Evolutionary conservation across 2,329 filamentous ascomycete species (phyloP).

Genomic region (Daldinia sp.): DNA sequence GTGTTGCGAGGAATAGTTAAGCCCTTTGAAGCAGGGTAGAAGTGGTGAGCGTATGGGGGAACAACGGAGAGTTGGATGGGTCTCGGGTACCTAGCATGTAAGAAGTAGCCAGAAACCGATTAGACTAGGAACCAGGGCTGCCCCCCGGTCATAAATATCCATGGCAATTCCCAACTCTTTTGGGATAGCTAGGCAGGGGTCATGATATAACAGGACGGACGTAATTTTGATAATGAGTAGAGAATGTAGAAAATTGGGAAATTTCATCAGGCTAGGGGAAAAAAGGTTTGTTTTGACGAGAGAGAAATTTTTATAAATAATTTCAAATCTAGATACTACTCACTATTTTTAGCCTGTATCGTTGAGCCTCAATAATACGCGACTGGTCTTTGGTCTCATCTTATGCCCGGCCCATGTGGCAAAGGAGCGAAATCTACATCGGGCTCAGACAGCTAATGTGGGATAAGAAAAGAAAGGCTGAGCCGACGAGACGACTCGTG

Average conservation of each 20-base stretch:
- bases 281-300: constrained; percentile 21
- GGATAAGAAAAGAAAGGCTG: constrained; percentile 24
- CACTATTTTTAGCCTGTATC: constrained; percentile 30
- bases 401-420: constrained; percentile 36
- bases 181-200: constrained; percentile 44
- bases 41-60: constrained; percentile 47
- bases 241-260: constrained; percentile 38
- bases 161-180: constrained; percentile 43
- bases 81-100: constrained; percentile 39
- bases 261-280: constrained; percentile 27
- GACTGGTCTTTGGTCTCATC: constrained; percentile 51
- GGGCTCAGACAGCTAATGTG: constrained; percentile 18
- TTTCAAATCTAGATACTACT: constrained; percentile 24
- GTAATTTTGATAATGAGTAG: constrained; percentile 45
- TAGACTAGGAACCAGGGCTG: constrained; percentile 43
- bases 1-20: constrained; percentile 46
- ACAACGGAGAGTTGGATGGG: constrained; percentile 41
- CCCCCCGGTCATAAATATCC: constrained; percentile 44
- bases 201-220: constrained; percentile 44
- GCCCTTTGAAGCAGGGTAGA: constrained; percentile 47
- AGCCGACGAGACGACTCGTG: constrained; percentile 19
- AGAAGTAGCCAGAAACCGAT: constrained; percentile 44
- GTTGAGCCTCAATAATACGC: constrained; percentile 36
- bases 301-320: constrained; percentile 33
- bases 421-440: constrained; percentile 18